These are phyloP conservation scores for Eimeria praecox DNA, from an alignment of 169 alveolate species.

Conservation along the genomic window DNA sequence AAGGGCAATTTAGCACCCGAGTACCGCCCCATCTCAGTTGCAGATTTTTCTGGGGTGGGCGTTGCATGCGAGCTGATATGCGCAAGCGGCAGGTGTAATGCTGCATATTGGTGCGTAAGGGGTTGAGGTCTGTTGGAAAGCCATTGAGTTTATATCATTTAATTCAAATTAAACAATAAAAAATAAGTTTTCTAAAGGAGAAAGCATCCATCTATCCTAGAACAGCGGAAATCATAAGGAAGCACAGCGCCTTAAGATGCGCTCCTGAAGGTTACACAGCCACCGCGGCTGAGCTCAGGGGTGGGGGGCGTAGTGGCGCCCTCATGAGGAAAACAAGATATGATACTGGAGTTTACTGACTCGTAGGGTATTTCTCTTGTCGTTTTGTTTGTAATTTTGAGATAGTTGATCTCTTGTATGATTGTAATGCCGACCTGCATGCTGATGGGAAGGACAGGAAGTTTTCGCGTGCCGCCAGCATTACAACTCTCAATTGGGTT, in stretches of 20 bases:
- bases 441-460: constrained; percentile 37
- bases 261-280: neutral
- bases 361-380: neutral
- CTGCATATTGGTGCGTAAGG: constrained; percentile 10
- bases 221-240: neutral
- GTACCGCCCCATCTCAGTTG: neutral
- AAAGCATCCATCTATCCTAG: neutral
- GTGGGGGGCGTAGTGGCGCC: constrained; percentile 43
- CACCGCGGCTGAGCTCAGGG: constrained; percentile 9
- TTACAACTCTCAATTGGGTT: neutral
- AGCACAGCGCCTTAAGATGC: neutral
- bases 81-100: neutral
- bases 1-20: neutral
- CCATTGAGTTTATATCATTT: neutral
- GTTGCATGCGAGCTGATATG: constrained; percentile 34
- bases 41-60: neutral
- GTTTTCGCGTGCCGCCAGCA: constrained; percentile 4
- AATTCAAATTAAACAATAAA: neutral
- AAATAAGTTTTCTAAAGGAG: neutral
- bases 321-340: neutral
- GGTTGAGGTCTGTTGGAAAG: neutral
- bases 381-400: neutral
- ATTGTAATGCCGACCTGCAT: constrained; percentile 25
- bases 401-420: neutral
- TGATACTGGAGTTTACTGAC: neutral